Evolutionary conservation across 2,329 filamentous ascomycete species (phyloP).

Genomic region (Cladobotryum mycophilum): DNA sequence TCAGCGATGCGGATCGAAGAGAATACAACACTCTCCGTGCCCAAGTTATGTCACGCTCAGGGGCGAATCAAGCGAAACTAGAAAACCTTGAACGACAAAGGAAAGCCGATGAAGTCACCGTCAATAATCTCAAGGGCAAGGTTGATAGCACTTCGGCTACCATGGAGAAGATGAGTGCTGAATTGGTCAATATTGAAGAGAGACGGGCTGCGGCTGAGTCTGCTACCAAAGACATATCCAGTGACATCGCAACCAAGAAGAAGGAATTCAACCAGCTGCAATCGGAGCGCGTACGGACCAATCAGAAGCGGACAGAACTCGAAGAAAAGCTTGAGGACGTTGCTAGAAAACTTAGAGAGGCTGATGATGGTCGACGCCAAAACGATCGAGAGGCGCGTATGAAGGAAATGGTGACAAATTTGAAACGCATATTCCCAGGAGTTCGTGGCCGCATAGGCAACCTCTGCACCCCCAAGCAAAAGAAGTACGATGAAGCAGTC

Average conservation of each 20-base stretch:
- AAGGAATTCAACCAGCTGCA: constrained; percentile 81
- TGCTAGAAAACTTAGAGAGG: constrained; percentile 72
- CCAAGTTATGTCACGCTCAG: constrained; percentile 77
- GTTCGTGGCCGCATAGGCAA: constrained; percentile 87
- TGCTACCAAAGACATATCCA: constrained; percentile 59
- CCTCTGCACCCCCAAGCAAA: constrained; percentile 92
- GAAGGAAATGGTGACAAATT: constrained; percentile 75
- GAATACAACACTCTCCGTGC: constrained; percentile 82
- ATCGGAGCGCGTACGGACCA: constrained; percentile 74
- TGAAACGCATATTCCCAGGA: constrained; percentile 87
- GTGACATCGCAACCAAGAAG: constrained; percentile 81
- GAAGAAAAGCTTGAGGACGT: constrained; percentile 87
- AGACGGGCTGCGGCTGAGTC: constrained; percentile 58
- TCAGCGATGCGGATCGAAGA: constrained; percentile 79
- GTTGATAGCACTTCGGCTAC: constrained; percentile 72
- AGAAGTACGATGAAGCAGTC: constrained; percentile 91
- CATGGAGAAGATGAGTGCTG: constrained; percentile 65
- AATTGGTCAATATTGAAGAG: constrained; percentile 62
- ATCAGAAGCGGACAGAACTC: constrained; percentile 77
- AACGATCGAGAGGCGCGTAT: constrained; percentile 72
- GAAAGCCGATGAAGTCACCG: constrained; percentile 86
- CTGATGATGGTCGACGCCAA: constrained; percentile 78
- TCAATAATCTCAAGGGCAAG: constrained; percentile 82
- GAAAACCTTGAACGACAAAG: constrained; percentile 83
- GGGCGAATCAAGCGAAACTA: constrained; percentile 73